phyloP scores from a whole-genome alignment of 2,329 filamentous ascomycete genomes.

The Xylaria sp. region DNA sequence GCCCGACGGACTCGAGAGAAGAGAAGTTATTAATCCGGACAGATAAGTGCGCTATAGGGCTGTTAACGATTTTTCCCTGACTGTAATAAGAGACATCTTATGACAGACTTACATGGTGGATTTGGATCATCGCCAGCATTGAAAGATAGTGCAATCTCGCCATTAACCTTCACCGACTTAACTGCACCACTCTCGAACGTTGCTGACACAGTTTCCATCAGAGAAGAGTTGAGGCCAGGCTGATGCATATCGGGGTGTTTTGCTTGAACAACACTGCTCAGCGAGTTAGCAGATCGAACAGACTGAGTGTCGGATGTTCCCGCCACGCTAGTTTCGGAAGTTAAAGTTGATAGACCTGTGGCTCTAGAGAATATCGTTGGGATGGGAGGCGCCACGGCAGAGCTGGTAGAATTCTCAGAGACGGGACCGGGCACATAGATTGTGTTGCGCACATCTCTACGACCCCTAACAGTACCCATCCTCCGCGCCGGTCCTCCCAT shows the following conservation, averaged over 20 bases:
- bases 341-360: slow-evolving; percentile 64
- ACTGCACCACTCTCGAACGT: slow-evolving; percentile 80
- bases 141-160: slow-evolving; percentile 90
- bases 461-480: slow-evolving; percentile 82
- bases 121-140: slow-evolving; percentile 67
- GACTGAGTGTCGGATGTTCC: slow-evolving; percentile 86
- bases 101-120: slow-evolving; percentile 59
- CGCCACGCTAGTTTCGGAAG: slow-evolving; percentile 70
- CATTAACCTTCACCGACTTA: slow-evolving; percentile 78
- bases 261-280: slow-evolving; percentile 74
- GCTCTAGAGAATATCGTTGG: slow-evolving; percentile 55
- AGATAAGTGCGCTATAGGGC: slow-evolving; percentile 64
- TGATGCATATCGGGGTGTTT: slow-evolving; percentile 85
- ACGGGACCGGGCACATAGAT: slow-evolving; percentile 75
- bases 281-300: slow-evolving; percentile 86
- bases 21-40: slow-evolving; percentile 90
- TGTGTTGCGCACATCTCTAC: slow-evolving; percentile 91
- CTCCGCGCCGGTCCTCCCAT: slow-evolving; percentile 74
- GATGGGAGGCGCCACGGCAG: slow-evolving; percentile 52
- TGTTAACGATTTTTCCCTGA: slow-evolving; percentile 37
- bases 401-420: slow-evolving; percentile 41
- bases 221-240: slow-evolving; percentile 84
- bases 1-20: slow-evolving; percentile 89
- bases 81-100: background rate
- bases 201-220: slow-evolving; percentile 91